These are phyloP conservation scores for Metarhizium robertsii DNA, from an alignment of 2,329 filamentous ascomycete species.

Conservation along the genomic window DNA sequence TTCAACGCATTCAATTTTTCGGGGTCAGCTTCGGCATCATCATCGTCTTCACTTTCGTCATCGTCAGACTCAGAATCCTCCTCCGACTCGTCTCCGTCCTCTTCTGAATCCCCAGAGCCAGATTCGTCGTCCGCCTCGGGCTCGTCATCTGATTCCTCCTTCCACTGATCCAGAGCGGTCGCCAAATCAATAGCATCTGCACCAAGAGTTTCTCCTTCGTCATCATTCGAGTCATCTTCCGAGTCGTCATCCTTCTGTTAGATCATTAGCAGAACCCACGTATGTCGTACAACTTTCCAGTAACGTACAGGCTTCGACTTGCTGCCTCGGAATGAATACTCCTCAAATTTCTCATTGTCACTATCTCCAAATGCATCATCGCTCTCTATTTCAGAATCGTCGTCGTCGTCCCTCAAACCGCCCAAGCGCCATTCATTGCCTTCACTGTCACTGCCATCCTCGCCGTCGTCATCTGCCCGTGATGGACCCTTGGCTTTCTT, in stretches of 20 bases:
- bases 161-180: slow-evolving; percentile 45
- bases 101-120: slow-evolving; percentile 30
- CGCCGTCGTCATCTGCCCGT: slow-evolving; percentile 46
- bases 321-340: slow-evolving; percentile 50
- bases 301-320: slow-evolving; percentile 22
- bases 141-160: slow-evolving; percentile 39
- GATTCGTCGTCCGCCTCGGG: slow-evolving; percentile 34
- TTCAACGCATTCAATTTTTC: slow-evolving; percentile 57
- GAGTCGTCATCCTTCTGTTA: slow-evolving; percentile 9
- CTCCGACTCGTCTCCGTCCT: slow-evolving; percentile 32
- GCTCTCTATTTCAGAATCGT: slow-evolving; percentile 56
- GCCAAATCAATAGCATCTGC: slow-evolving; percentile 52
- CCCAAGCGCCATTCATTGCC: slow-evolving; percentile 81
- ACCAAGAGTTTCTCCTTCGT: slow-evolving; percentile 49
- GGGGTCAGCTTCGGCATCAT: slow-evolving; percentile 34
- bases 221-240: slow-evolving; percentile 50
- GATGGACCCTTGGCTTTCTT: slow-evolving; percentile 33
- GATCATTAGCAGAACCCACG: background rate
- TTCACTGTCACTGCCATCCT: slow-evolving; percentile 74
- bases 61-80: slow-evolving; percentile 38
- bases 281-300: background rate
- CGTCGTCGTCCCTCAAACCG: slow-evolving; percentile 42
- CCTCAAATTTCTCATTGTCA: slow-evolving; percentile 77
- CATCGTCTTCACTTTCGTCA: background rate
- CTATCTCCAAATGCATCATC: slow-evolving; percentile 82